phyloP scores from a whole-genome alignment of 2,329 filamentous ascomycete genomes.

The Colletotrichum agaves region DNA sequence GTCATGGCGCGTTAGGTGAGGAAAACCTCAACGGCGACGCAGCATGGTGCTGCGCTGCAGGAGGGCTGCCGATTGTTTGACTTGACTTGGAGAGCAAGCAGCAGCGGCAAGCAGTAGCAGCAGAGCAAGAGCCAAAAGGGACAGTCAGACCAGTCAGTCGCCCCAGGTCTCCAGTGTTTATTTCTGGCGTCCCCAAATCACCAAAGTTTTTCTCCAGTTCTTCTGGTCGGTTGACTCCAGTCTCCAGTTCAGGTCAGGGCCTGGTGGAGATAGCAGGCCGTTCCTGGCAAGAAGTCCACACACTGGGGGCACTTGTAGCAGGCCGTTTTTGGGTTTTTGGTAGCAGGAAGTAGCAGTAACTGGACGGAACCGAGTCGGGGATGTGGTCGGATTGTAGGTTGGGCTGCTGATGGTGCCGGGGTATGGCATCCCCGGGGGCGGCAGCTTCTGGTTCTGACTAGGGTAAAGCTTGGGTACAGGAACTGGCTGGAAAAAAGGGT shows the following conservation, averaged over 20 bases:
- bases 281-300: slow-evolving; percentile 13
- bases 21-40: slow-evolving; percentile 32
- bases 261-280: slow-evolving; percentile 28
- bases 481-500: slow-evolving; percentile 3
- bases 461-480: slow-evolving; percentile 32
- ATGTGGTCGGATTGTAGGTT: neutral
- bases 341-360: neutral
- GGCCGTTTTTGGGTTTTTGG: no score
- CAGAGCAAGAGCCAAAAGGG: neutral
- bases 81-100: neutral
- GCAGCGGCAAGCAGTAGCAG: neutral
- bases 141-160: neutral
- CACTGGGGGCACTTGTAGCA: neutral
- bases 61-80: slow-evolving; percentile 21
- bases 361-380: neutral
- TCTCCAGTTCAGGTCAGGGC: slow-evolving; percentile 19
- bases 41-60: slow-evolving; percentile 37
- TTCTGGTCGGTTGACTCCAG: slow-evolving; percentile 2
- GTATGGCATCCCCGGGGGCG: slow-evolving; percentile 18
- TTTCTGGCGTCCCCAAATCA: slow-evolving; percentile 11
- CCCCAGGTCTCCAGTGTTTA: slow-evolving; percentile 16
- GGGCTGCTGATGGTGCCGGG: slow-evolving; percentile 14
- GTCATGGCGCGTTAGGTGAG: slow-evolving; percentile 37
- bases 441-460: neutral
- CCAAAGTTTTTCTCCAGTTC: slow-evolving; percentile 11